phyloP scores from a whole-genome alignment of 192 early-diverging fungal genomes.

The Funneliformis geosporum region DNA sequence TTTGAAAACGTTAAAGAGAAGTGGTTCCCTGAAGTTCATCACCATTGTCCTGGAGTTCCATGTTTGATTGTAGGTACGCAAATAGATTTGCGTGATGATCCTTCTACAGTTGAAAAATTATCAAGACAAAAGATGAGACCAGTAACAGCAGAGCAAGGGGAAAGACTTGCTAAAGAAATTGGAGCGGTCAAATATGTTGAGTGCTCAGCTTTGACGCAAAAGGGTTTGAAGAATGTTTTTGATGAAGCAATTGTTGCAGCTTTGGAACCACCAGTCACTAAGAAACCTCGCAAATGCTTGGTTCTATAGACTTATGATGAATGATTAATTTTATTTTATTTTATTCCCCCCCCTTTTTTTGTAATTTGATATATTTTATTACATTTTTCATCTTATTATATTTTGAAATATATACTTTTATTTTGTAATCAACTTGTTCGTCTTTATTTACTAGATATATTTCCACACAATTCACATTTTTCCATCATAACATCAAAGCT shows the following conservation, averaged over 20 bases:
- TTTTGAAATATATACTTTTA: neutral
- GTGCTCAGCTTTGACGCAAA: conserved; percentile 89
- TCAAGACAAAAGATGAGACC: conserved; percentile 81
- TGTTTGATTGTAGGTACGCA: conserved; percentile 92
- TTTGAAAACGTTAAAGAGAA: conserved; percentile 97
- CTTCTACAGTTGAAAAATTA: conserved; percentile 76
- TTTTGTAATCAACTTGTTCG: neutral
- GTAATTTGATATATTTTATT: neutral
- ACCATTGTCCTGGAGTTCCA: conserved; percentile 94
- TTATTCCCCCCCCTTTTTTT: neutral
- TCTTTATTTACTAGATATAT: neutral
- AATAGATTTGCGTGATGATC: conserved; percentile 87
- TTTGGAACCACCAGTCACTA: conserved; percentile 78
- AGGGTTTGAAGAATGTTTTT: conserved; percentile 94
- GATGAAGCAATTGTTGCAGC: conserved; percentile 98
- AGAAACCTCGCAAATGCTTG: neutral
- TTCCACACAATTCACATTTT: neutral
- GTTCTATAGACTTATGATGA: neutral
- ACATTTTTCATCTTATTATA: neutral
- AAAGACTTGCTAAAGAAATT: conserved; percentile 79
- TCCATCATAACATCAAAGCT: neutral
- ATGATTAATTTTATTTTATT: neutral
- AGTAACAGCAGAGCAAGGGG: conserved; percentile 76
- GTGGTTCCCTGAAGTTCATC: conserved; percentile 95
- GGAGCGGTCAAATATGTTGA: conserved; percentile 92